A percentile compares a stretch with the other conserved stretches of the same genome.
These are phyloP conservation scores for Umbilicus rupestris DNA, from an alignment of 164 flowering plant genomes.

Conservation along the genomic window DNA sequence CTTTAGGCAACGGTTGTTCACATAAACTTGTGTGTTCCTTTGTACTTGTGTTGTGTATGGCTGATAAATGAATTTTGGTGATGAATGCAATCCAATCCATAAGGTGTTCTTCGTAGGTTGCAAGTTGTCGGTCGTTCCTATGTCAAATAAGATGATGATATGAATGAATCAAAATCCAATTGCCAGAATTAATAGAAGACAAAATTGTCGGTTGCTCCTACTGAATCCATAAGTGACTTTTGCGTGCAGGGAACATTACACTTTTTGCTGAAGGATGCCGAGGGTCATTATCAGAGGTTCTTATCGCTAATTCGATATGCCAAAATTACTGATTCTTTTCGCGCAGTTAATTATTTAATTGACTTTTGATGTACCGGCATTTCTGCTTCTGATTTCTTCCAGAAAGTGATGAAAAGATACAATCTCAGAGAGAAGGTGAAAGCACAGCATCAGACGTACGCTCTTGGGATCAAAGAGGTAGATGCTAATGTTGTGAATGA, in stretches of 20 bases:
- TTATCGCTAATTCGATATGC: constrained; percentile 2
- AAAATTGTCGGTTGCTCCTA: neutral
- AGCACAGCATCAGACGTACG: constrained; percentile 95
- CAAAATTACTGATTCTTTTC: neutral
- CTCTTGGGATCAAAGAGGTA: constrained; percentile 95
- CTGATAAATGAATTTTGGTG: neutral
- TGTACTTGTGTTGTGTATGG: neutral
- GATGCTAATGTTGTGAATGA: neutral
- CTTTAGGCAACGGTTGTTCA: neutral
- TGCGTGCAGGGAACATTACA: constrained; percentile 58
- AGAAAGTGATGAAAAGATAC: constrained; percentile 63
- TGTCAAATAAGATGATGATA: neutral
- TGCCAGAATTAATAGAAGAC: neutral
- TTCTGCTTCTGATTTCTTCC: constrained; percentile 12
- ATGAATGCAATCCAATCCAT: neutral
- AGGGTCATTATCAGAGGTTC: constrained; percentile 94
- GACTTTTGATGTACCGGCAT: neutral
- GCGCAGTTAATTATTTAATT: constrained; percentile 5
- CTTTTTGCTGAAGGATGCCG: constrained; percentile 96
- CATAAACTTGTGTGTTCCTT: neutral
- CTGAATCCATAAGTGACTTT: constrained; percentile 2
- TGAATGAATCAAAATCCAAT: neutral
- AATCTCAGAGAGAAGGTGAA: constrained; percentile 58
- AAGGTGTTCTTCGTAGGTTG: neutral
- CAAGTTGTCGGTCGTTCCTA: neutral